Evolutionary conservation across 2,329 filamentous ascomycete genomes (phyloP).

Genomic region (Fragosphaeria purpurea): DNA sequence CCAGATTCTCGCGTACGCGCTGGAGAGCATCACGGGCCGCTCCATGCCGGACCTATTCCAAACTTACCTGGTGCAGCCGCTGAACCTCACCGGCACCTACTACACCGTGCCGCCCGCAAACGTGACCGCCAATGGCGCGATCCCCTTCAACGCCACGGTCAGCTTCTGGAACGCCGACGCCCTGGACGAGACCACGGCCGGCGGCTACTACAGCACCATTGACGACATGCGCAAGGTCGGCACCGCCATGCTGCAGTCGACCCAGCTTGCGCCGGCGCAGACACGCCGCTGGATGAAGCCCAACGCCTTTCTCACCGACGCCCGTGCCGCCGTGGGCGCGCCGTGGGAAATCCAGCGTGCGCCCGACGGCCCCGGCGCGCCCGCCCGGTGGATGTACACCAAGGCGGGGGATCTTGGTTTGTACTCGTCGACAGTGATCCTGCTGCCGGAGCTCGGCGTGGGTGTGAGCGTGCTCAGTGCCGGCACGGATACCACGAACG

Average conservation of each 20-base stretch:
- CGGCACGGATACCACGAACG: slow-evolving; percentile 2
- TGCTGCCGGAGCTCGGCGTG: slow-evolving; percentile 37
- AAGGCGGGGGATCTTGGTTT: slow-evolving; percentile 32
- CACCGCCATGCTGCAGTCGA: slow-evolving; percentile 30
- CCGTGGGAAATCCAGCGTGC: slow-evolving; percentile 37
- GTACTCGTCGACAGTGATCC: slow-evolving; percentile 29
- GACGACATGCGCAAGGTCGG: slow-evolving; percentile 33
- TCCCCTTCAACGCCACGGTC: slow-evolving; percentile 10
- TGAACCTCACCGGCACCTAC: slow-evolving; percentile 22
- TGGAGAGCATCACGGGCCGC: slow-evolving; percentile 28
- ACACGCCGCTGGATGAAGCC: slow-evolving; percentile 38
- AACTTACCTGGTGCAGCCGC: slow-evolving; percentile 20
- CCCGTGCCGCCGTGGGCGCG: slow-evolving; percentile 26
- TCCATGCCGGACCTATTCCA: slow-evolving; percentile 19
- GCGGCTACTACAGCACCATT: slow-evolving; percentile 2
- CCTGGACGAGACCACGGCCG: slow-evolving; percentile 14
- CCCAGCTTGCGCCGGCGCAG: slow-evolving; percentile 26
- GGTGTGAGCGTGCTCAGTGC: slow-evolving; percentile 29
- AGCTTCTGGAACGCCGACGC: slow-evolving; percentile 18
- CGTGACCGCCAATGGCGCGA: slow-evolving; percentile 12
- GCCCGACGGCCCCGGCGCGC: slow-evolving; percentile 23
- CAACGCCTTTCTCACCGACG: slow-evolving; percentile 19
- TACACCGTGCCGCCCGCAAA: slow-evolving; percentile 13
- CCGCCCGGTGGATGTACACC: slow-evolving; percentile 34
- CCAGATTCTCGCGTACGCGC: slow-evolving; percentile 26